Percentiles rank a stretch among this genome's conserved stretches.
These are phyloP conservation scores for Malassezia vespertilionis DNA, from an alignment of 1,284 basidiomycete genomes.

Conservation along the genomic window DNA sequence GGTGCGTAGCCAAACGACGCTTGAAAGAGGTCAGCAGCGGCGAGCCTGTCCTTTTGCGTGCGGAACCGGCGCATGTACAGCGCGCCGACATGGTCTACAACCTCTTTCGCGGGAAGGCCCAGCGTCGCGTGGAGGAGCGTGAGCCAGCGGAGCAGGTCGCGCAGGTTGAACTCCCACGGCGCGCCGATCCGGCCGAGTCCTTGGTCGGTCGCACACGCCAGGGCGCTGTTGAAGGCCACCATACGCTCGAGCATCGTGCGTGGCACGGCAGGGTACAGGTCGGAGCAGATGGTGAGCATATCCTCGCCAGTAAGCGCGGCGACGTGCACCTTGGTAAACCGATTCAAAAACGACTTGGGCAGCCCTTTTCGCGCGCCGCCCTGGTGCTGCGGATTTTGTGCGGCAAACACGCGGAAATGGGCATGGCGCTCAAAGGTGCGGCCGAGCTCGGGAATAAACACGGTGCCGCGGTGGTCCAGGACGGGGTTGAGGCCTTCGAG, in stretches of 20 bases:
- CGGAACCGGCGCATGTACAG: constrained; percentile 78
- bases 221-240: constrained; percentile 65
- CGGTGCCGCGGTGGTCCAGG: constrained; percentile 86
- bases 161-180: constrained; percentile 98
- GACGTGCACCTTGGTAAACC: constrained; percentile 93
- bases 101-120: constrained; percentile 54
- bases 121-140: constrained; percentile 49
- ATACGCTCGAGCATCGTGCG: constrained; percentile 57
- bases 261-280: constrained; percentile 61
- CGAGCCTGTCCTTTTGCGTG: constrained; percentile 57
- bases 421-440: constrained; percentile 79
- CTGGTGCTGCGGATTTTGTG: constrained; percentile 92
- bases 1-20: constrained; percentile 30
- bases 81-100: constrained; percentile 28
- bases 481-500: constrained; percentile 95
- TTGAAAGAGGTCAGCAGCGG: constrained; percentile 57
- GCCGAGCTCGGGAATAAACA: constrained; percentile 89
- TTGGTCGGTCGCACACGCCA: constrained; percentile 62
- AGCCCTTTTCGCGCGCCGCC: constrained; percentile 95
- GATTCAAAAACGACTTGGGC: constrained; percentile 92
- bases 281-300: constrained; percentile 65
- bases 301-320: constrained; percentile 74
- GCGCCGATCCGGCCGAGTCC: constrained; percentile 70
- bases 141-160: constrained; percentile 85
- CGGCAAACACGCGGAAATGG: constrained; percentile 88